Conservation (phyloP, 345 rosid genomes). For the Microcos paniculata region DNA sequence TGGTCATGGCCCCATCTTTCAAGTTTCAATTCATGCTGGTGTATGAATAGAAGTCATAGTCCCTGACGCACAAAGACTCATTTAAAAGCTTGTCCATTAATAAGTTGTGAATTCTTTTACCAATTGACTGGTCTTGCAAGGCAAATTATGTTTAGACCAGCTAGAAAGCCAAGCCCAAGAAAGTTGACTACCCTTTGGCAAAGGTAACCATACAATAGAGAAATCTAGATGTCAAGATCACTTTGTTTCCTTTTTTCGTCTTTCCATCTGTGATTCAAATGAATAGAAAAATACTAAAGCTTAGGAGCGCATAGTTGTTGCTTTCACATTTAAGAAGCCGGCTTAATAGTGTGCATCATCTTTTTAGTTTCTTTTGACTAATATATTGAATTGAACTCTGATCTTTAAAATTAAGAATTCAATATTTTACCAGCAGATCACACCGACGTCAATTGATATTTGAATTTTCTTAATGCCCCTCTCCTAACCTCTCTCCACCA, state of each 20-base stretch:
- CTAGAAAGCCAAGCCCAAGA: neutral
- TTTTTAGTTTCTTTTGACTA: neutral
- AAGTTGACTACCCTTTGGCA: neutral
- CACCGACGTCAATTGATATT: neutral
- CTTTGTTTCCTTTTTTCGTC: too few species aligned
- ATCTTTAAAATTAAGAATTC: too few species aligned
- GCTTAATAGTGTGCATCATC: neutral
- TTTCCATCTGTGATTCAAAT: neutral
- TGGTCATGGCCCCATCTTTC: neutral
- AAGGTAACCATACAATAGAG: neutral
- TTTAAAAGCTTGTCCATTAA: neutral
- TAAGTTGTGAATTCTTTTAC: neutral
- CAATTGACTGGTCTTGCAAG: neutral
- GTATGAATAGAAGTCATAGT: slow-evolving; percentile 6
- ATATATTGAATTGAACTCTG: neutral
- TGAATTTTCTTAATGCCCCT: neutral
- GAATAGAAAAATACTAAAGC: neutral
- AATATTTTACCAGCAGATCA: too few species aligned
- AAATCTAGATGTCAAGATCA: neutral
- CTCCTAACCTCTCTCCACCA: too few species aligned
- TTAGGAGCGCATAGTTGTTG: neutral
- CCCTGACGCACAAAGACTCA: neutral
- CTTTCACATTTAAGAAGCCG: slow-evolving; percentile 9
- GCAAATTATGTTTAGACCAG: neutral
- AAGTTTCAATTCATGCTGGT: neutral